Evolutionary conservation across 1,139 yeast species (phyloP).

Genomic region (Hemisphaericaspora xylanilytica): DNA sequence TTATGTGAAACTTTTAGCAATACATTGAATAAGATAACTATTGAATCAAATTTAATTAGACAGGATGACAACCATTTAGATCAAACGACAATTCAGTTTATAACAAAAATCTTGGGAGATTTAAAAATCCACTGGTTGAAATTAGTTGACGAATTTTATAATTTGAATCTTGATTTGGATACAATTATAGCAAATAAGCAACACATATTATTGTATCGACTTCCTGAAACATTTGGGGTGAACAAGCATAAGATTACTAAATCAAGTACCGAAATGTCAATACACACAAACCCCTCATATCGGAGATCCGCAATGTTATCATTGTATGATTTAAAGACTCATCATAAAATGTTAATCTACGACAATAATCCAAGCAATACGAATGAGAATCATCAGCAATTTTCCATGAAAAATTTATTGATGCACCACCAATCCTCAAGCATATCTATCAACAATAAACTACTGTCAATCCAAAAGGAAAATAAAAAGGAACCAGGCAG

Average conservation of each 20-base stretch:
- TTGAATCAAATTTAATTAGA: constrained; percentile 29
- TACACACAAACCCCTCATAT: constrained; percentile 50
- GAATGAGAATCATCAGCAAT: constrained; percentile 38
- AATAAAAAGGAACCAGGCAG: constrained; percentile 11
- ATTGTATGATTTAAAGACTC: constrained; percentile 42
- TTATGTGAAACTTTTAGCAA: constrained; percentile 49
- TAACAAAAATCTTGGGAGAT: constrained; percentile 46
- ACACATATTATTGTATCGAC: constrained; percentile 20
- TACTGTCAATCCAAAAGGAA: constrained; percentile 22
- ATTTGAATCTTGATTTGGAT: constrained; percentile 25
- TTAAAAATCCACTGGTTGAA: constrained; percentile 43
- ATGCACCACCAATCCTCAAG: constrained; percentile 44
- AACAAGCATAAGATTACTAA: constrained; percentile 23
- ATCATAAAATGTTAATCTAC: constrained; percentile 36
- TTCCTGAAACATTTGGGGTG: constrained; percentile 31
- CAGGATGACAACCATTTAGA: constrained; percentile 8
- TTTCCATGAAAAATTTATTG: constrained; percentile 38
- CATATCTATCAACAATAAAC: constrained; percentile 31
- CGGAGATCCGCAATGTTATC: constrained; percentile 57
- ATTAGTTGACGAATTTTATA: constrained; percentile 35
- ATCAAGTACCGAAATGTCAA: constrained; percentile 38
- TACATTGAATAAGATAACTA: constrained; percentile 47
- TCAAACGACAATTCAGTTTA: constrained; percentile 18
- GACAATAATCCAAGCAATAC: constrained; percentile 23
- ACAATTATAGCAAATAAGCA: constrained; percentile 15